phyloP scores from a whole-genome alignment of 2,329 filamentous ascomycete species.

The Mollisiaceae sp. region DNA sequence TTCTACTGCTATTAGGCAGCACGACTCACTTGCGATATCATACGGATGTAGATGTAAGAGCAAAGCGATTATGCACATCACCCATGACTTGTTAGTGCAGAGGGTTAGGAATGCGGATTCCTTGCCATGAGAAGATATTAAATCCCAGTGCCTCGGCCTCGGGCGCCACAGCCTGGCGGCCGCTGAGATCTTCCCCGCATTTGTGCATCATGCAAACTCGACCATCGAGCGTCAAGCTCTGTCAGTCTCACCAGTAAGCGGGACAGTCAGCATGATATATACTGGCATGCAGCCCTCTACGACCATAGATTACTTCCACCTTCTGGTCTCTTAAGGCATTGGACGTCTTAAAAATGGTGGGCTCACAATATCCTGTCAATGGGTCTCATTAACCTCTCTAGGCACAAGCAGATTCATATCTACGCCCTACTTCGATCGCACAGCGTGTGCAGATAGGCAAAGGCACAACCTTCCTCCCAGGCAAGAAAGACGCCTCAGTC shows the following conservation, averaged over 20 bases:
- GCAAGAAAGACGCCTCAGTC: conserved; percentile 36
- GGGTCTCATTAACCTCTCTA: not conserved
- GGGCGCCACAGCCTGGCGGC: not conserved
- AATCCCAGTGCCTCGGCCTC: not conserved
- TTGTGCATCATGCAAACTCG: not conserved
- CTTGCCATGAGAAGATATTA: not conserved
- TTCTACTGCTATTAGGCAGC: not conserved
- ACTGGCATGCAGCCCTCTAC: not conserved
- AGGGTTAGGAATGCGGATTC: not conserved
- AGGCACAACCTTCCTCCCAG: conserved; percentile 40
- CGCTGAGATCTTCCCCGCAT: not conserved
- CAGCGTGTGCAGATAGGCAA: conserved; percentile 35
- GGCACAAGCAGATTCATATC: not conserved
- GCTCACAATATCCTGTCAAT: not conserved
- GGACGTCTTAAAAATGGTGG: not conserved
- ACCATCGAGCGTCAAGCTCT: not conserved
- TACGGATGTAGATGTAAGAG: no score
- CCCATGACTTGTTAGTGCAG: no score
- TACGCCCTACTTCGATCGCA: conserved; percentile 17
- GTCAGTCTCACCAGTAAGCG: not conserved
- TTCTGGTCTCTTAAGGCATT: not conserved
- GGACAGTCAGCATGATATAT: conserved; percentile 9
- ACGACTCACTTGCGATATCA: no score
- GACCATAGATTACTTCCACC: not conserved
- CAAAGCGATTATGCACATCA: no score